These are phyloP conservation scores for Alternaria sp. DNA, from an alignment of 2,329 filamentous ascomycete genomes.

Conservation along the genomic window DNA sequence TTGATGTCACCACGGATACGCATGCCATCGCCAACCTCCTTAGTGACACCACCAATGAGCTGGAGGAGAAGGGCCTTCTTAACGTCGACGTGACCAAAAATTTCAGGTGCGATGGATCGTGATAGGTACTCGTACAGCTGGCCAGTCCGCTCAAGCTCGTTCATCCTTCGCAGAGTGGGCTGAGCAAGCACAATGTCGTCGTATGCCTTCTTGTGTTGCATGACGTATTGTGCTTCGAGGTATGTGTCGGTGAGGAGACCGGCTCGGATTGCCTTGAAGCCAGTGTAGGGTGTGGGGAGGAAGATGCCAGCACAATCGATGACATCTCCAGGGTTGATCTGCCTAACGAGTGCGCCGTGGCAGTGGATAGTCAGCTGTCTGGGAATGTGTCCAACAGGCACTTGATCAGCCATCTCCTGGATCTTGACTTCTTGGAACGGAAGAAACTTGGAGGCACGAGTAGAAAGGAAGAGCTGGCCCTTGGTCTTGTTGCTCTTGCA, in stretches of 20 bases:
- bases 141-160: slow-evolving; percentile 82
- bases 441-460: slow-evolving; percentile 94
- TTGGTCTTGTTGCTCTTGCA: slow-evolving; percentile 91
- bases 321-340: slow-evolving; percentile 91
- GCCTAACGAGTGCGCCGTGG: slow-evolving; percentile 83
- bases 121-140: slow-evolving; percentile 96
- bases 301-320: slow-evolving; percentile 96
- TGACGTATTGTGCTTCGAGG: slow-evolving; percentile 89
- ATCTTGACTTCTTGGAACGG: slow-evolving; percentile 99
- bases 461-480: slow-evolving; percentile 91
- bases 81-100: slow-evolving; percentile 94
- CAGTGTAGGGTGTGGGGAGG: slow-evolving; percentile 96
- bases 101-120: slow-evolving; percentile 95
- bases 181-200: slow-evolving; percentile 88
- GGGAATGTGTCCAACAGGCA: slow-evolving; percentile 96
- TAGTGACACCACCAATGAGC: slow-evolving; percentile 93
- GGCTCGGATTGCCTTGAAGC: slow-evolving; percentile 95
- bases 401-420: slow-evolving; percentile 98
- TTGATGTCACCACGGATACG: slow-evolving; percentile 99
- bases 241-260: slow-evolving; percentile 98
- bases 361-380: slow-evolving; percentile 89
- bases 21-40: slow-evolving; percentile 98
- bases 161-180: slow-evolving; percentile 81
- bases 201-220: slow-evolving; percentile 98
- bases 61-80: slow-evolving; percentile 97